phyloP scores from a whole-genome alignment of 306 rosid species.

The Vigna hirtella region DNA sequence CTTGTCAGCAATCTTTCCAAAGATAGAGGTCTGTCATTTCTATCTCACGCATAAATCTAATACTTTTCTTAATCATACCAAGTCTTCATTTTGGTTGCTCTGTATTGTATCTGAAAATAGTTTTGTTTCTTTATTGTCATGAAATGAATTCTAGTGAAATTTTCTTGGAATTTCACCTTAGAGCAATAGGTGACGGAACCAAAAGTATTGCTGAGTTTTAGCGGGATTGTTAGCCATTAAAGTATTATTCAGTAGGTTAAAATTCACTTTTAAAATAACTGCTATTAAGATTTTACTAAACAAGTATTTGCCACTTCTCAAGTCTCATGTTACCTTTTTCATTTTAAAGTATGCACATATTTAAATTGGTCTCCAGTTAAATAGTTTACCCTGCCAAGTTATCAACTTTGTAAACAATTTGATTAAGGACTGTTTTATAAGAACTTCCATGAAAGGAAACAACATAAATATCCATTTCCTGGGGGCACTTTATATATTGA shows the following conservation, averaged over 20 bases:
- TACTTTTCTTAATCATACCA: slow-evolving; percentile 28
- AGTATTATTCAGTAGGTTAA: no score
- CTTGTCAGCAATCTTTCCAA: slow-evolving; percentile 89
- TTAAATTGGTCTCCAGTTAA: neutral
- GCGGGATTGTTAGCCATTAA: no score
- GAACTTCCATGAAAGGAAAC: no score
- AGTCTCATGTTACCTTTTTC: no score
- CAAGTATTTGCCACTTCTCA: no score
- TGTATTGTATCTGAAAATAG: neutral
- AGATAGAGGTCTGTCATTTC: slow-evolving; percentile 67
- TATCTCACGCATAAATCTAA: neutral
- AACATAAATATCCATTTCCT: no score
- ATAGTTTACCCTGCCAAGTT: neutral
- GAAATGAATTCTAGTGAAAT: slow-evolving; percentile 12
- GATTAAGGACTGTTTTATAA: no score
- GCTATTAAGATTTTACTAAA: no score
- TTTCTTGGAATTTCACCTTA: slow-evolving; percentile 29
- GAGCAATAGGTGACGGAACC: slow-evolving; percentile 16
- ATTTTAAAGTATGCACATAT: no score
- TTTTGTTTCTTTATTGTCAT: neutral
- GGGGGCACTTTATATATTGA: no score
- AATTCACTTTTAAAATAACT: no score
- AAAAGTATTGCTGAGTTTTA: no score
- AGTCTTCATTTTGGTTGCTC: slow-evolving; percentile 17
- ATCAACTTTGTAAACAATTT: neutral